Evolutionary conservation across 2,329 filamentous ascomycete genomes (phyloP).

Genomic region (Penicillium vulpinum): DNA sequence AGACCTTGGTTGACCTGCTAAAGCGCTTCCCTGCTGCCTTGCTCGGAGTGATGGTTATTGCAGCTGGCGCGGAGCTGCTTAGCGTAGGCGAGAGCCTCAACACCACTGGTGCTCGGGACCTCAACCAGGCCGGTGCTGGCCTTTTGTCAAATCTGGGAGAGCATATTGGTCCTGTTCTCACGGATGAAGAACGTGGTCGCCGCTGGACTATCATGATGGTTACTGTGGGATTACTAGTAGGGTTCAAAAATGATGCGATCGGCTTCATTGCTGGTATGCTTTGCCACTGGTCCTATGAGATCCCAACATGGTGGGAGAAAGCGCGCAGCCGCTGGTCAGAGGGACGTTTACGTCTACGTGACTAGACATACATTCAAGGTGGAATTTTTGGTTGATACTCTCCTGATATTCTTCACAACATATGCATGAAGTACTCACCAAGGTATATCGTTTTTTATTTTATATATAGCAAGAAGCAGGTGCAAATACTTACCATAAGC

Average conservation of each 20-base stretch:
- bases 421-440: background rate
- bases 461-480: background rate
- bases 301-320: slow-evolving; percentile 34
- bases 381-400: background rate
- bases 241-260: slow-evolving; percentile 86
- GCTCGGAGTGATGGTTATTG: slow-evolving; percentile 85
- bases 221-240: slow-evolving; percentile 77
- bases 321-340: slow-evolving; percentile 28
- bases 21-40: slow-evolving; percentile 71
- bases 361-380: background rate
- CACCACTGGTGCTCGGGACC: slow-evolving; percentile 64
- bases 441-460: background rate
- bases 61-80: slow-evolving; percentile 82
- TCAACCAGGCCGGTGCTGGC: slow-evolving; percentile 42
- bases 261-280: slow-evolving; percentile 81
- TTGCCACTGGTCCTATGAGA: slow-evolving; percentile 69
- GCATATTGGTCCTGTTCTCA: slow-evolving; percentile 43
- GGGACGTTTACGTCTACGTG: slow-evolving; percentile 32
- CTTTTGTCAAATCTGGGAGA: slow-evolving; percentile 40
- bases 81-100: slow-evolving; percentile 84
- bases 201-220: slow-evolving; percentile 89
- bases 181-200: slow-evolving; percentile 68
- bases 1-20: slow-evolving; percentile 70
- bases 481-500: background rate
- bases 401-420: background rate